Evolutionary conservation across 169 alveolate genomes (phyloP).

Genomic region (Pseudocohnilembus persalinus): DNA sequence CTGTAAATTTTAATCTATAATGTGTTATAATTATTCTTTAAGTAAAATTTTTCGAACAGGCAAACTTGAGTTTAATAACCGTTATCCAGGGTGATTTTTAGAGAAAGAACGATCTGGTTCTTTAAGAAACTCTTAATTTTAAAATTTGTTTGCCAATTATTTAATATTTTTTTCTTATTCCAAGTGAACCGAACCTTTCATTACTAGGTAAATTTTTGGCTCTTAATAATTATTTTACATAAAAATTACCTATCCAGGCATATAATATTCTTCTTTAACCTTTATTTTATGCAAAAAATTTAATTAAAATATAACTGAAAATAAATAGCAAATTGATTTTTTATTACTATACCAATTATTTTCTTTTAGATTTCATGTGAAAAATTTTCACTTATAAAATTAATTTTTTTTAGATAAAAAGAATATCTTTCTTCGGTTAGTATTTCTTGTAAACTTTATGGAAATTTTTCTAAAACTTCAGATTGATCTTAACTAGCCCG

Average conservation of each 20-base stretch:
- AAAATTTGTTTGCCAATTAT: not conserved
- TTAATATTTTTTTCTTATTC: no score
- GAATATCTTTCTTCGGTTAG: not conserved
- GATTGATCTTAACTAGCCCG: not conserved
- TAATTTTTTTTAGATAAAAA: no score
- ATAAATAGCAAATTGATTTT: not conserved
- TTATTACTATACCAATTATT: not conserved
- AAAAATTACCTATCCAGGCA: not conserved
- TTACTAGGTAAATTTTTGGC: not conserved
- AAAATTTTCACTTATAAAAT: no score
- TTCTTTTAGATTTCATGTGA: not conserved
- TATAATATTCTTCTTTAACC: not conserved
- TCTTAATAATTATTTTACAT: not conserved
- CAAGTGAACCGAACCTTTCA: not conserved
- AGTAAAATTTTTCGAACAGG: not conserved
- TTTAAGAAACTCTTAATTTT: not conserved
- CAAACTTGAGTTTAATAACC: not conserved
- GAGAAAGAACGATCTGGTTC: no score
- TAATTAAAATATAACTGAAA: not conserved
- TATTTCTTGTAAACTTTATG: not conserved
- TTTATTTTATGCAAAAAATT: no score
- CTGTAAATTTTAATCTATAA: not conserved
- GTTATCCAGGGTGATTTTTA: no score
- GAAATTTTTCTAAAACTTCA: not conserved
- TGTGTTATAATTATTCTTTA: not conserved